phyloP scores from a whole-genome alignment of 108 stramenopile genomes.

The Thalassiosira profunda region DNA sequence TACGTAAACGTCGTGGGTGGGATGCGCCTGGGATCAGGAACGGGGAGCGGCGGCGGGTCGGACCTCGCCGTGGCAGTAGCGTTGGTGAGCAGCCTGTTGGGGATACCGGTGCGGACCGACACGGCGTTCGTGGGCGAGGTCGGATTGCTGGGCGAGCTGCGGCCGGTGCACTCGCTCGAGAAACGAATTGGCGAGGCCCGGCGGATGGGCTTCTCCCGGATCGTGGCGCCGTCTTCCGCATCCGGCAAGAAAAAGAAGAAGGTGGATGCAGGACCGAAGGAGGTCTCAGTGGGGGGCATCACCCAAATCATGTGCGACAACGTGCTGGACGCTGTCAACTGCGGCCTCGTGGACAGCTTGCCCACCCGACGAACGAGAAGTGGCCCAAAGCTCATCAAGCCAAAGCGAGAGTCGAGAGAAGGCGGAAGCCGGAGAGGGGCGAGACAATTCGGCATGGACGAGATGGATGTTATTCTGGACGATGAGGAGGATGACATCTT shows the following conservation, averaged over 20 bases:
- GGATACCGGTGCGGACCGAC: constrained; percentile 87
- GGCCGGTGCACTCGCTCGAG: constrained; percentile 78
- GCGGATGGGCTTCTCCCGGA: constrained; percentile 85
- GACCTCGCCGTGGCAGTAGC: constrained; percentile 86
- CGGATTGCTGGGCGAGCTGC: constrained; percentile 91
- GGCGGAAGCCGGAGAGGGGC: neutral
- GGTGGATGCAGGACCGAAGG: constrained; percentile 12
- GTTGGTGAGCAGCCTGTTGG: constrained; percentile 78
- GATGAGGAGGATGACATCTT: constrained; percentile 47
- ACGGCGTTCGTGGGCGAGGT: constrained; percentile 97
- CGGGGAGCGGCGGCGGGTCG: constrained; percentile 58
- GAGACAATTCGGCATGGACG: constrained; percentile 6
- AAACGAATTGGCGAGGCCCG: constrained; percentile 78
- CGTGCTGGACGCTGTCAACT: constrained; percentile 66
- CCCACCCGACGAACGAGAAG: constrained; percentile 33
- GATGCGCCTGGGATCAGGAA: constrained; percentile 55
- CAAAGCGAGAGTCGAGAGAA: neutral
- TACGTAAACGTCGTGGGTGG: constrained; percentile 94
- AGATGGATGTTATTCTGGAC: constrained; percentile 29
- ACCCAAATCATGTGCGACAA: constrained; percentile 68
- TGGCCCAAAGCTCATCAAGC: constrained; percentile 25
- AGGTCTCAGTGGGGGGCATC: constrained; percentile 35
- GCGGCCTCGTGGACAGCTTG: constrained; percentile 51
- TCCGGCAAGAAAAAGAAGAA: constrained; percentile 14
- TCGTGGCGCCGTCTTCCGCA: constrained; percentile 67